Evolutionary conservation across 306 rosid species (phyloP).

Genomic region (Herpetospermum pedunculosum): DNA sequence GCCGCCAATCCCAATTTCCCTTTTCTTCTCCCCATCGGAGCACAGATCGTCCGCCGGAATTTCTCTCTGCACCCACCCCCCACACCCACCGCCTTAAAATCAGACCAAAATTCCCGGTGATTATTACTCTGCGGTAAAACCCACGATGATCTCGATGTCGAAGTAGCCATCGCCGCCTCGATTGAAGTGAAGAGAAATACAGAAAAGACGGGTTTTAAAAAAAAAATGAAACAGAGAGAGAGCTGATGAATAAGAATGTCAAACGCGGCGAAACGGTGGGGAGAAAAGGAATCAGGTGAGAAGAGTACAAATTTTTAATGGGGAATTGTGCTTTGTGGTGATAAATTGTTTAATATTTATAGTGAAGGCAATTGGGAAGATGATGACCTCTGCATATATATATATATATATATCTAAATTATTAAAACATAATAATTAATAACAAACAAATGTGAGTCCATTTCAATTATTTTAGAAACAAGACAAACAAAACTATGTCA

Average conservation of each 20-base stretch:
- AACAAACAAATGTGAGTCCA: too few species aligned
- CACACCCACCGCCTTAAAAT: not conserved
- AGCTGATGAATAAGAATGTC: not conserved
- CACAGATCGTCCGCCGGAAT: not conserved
- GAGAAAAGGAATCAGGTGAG: too few species aligned
- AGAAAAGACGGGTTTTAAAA: not conserved
- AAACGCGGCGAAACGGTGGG: constrained; percentile 8
- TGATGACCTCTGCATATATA: constrained; percentile 3
- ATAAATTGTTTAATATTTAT: not conserved
- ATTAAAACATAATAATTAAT: too few species aligned
- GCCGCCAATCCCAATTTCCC: not conserved
- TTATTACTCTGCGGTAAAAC: not conserved
- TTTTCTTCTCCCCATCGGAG: not conserved
- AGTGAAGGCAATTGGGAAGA: not conserved
- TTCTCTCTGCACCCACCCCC: not conserved
- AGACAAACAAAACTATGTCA: not conserved
- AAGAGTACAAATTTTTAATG: not conserved
- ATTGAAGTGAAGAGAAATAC: not conserved
- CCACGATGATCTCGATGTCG: not conserved
- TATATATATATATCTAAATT: too few species aligned
- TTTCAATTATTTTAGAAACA: not conserved
- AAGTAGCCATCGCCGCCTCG: not conserved
- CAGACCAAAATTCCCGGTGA: not conserved
- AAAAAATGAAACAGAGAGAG: not conserved
- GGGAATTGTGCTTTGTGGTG: not conserved